Conservation (phyloP, 2,329 filamentous ascomycete species). For the Ceratocystis cubensis region DNA sequence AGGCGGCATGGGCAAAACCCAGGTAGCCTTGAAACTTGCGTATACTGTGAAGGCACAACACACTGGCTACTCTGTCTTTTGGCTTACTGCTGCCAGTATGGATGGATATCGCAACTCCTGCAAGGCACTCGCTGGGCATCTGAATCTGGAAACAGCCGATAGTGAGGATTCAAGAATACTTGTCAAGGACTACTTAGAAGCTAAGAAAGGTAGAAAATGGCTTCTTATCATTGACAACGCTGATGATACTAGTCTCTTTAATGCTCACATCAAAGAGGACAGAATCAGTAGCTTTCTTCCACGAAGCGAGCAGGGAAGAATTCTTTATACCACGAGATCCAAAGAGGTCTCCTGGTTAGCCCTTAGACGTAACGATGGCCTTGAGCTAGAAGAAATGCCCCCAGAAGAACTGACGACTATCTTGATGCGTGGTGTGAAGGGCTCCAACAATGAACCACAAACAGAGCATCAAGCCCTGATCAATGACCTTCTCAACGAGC, state of each 20-base stretch:
- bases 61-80: neutral
- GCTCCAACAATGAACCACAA: too few relatives aligned
- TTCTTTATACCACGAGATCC: conserved; percentile 14
- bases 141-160: neutral
- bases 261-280: neutral
- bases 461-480: too few relatives aligned
- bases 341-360: neutral
- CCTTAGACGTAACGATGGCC: too few relatives aligned
- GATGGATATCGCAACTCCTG: neutral
- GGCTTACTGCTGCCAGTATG: conserved; percentile 1
- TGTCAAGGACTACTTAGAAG: conserved; percentile 22
- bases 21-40: neutral
- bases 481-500: neutral
- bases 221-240: conserved; percentile 25
- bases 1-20: neutral
- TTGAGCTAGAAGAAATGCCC: neutral
- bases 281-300: conserved; percentile 26
- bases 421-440: neutral
- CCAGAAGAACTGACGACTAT: neutral
- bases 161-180: conserved; percentile 11
- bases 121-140: neutral
- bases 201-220: conserved; percentile 22
- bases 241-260: conserved; percentile 21
- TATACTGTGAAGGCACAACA: neutral
- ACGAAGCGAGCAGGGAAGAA: conserved; percentile 9